Evolutionary conservation across 2,329 filamentous ascomycete species (phyloP).

Genomic region (Pseudogymnoascus sp.): DNA sequence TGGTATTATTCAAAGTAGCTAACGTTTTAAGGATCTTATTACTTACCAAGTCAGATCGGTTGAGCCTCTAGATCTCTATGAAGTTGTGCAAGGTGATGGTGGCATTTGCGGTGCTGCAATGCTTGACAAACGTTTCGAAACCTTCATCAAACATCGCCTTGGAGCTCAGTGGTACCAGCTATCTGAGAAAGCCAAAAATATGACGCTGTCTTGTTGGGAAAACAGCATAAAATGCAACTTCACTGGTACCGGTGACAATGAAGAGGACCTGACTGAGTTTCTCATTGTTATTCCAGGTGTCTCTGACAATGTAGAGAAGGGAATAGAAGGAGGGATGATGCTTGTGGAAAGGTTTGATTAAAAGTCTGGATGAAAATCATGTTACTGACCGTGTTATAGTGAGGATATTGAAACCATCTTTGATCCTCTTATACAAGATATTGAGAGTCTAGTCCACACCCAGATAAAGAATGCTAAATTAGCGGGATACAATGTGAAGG

Average conservation of each 20-base stretch:
- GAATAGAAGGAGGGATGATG: neutral
- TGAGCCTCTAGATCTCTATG: constrained; percentile 22
- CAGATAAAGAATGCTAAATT: constrained; percentile 36
- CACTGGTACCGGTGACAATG: neutral
- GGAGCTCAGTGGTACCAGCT: neutral
- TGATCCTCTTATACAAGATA: constrained; percentile 36
- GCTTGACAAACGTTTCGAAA: constrained; percentile 24
- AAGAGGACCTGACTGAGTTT: neutral
- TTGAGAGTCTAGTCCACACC: constrained; percentile 36
- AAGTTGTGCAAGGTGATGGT: constrained; percentile 22
- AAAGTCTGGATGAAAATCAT: neutral
- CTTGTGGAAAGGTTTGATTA: neutral
- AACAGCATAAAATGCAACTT: neutral
- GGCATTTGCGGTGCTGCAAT: constrained; percentile 24
- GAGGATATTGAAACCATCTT: constrained; percentile 37
- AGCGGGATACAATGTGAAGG: constrained; percentile 19
- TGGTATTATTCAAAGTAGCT: neutral
- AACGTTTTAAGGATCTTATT: constrained; percentile 23
- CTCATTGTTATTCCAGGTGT: neutral
- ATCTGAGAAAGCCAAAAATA: neutral
- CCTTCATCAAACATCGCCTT: constrained; percentile 16
- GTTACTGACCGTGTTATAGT: neutral
- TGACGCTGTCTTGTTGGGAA: neutral
- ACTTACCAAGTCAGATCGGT: constrained; percentile 23
- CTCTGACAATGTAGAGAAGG: neutral